Evolutionary conservation across 371 early-diverging fungal species (phyloP).

Genomic region (Mortierella sp.): DNA sequence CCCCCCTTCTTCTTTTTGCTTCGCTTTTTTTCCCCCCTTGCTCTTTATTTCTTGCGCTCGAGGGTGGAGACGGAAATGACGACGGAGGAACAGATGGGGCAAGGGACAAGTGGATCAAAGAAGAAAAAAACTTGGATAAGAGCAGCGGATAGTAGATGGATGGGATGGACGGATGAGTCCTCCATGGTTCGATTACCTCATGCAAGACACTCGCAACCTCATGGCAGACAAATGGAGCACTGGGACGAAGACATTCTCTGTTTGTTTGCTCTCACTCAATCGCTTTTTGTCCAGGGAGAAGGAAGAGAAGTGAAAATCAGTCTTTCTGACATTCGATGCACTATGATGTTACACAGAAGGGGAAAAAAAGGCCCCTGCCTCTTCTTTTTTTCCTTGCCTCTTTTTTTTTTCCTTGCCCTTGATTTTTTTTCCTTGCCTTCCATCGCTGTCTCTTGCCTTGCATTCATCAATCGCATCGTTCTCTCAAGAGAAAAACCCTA

Average conservation of each 20-base stretch:
- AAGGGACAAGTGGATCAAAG: no score
- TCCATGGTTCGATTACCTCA: background rate
- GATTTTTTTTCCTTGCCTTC: background rate
- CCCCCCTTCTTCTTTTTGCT: background rate
- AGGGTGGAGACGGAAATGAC: background rate
- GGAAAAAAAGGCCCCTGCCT: background rate
- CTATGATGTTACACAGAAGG: conserved; percentile 8
- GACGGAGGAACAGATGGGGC: background rate
- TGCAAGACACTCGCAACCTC: background rate
- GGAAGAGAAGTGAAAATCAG: background rate
- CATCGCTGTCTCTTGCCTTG: background rate
- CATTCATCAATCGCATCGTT: background rate
- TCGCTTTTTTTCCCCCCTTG: background rate
- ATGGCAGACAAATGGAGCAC: background rate
- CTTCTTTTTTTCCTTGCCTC: background rate
- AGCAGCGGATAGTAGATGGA: background rate
- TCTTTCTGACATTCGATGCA: background rate
- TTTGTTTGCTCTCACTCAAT: background rate
- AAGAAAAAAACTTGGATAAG: no score
- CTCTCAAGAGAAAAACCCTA: no score
- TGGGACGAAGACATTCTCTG: background rate
- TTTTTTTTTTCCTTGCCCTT: background rate
- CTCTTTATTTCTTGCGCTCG: background rate
- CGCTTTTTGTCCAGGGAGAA: background rate
- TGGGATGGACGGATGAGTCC: background rate